Evolutionary conservation across 2,329 filamentous ascomycete species (phyloP), one percentile per base, ranked within the genome.

Genomic region (Rutstroemia sp.): DNA sequence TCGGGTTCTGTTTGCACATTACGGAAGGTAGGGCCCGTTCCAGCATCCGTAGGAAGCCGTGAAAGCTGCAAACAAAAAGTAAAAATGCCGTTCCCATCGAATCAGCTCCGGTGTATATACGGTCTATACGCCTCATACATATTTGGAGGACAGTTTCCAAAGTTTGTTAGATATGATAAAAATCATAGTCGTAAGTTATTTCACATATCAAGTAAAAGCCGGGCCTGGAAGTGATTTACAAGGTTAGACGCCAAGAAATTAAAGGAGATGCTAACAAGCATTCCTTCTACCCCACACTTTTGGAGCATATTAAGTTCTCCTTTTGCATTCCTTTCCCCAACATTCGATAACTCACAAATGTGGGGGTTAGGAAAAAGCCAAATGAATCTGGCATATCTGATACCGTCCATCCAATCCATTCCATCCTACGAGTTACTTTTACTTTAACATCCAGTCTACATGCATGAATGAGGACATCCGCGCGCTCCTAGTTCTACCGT

Each of bases 1-100:
- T 12, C 30, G 30, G 10, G 30, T 4, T 12, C 30, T 34, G 25
- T 34, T 21, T 21, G 46, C 39, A 27, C 39, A 4, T 46, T 5
- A 39, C 59, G 59, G 59, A 59, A 59, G 57, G 52, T 48, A 57
- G 38, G 55, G 52, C 55, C 59, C 54, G 49, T 54, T 53, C 45
- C 45, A 34, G 30, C 30, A 34, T 34, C 30, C 30, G 21, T 14
- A 34, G 37, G 45, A 50, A 50, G 49, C 17, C 9, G 14, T 27
- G 10, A 48, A 16, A 42, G 38, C 25, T 45, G 53, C 53, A 55
- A 55, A 55, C 53, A 49, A 49, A 49, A 42, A 51, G 50, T 47
- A 49, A 49, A 49, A 42, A 44, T 41, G 49, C 38, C 14, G 27
- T 49, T 34, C 14, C 12, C 9, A 17, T 30, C 30, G 10, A 34